phyloP scores from a whole-genome alignment of 257 asterid species.

The Gentiana macrophylla region DNA sequence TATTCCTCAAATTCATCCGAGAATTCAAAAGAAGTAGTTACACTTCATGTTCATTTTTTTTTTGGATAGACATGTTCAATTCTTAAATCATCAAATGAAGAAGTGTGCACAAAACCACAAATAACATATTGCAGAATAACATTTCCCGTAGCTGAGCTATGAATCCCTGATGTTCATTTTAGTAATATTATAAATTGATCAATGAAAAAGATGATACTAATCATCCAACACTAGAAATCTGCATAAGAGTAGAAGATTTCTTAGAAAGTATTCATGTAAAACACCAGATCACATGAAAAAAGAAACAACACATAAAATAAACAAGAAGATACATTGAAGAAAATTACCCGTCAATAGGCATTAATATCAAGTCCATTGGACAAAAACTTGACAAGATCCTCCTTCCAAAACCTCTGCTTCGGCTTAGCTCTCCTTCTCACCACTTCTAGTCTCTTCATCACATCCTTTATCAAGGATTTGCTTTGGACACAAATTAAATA shows the following conservation, averaged over 20 bases:
- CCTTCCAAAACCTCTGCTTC: conserved; percentile 79
- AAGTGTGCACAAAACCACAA: too few relatives aligned
- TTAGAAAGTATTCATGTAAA: conserved; percentile 5
- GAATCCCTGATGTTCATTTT: too few relatives aligned
- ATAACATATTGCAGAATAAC: too few relatives aligned
- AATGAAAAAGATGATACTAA: neutral
- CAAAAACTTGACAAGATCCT: conserved; percentile 87
- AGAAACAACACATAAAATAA: neutral
- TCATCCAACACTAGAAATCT: neutral
- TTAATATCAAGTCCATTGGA: conserved; percentile 81
- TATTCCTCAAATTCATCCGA: neutral
- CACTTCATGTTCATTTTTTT: neutral
- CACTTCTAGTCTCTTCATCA: conserved; percentile 64
- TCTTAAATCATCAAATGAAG: too few relatives aligned
- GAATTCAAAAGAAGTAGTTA: neutral
- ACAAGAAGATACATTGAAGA: neutral
- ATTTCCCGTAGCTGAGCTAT: too few relatives aligned
- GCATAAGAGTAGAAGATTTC: neutral
- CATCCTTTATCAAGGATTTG: conserved; percentile 61
- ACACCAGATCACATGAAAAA: neutral
- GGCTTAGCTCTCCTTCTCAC: conserved; percentile 76
- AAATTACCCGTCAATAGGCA: conserved; percentile 83
- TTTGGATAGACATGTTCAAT: too few relatives aligned
- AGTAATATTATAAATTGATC: neutral
- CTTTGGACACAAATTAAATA: conserved; percentile 26